Base-by-base conservation (phyloP, 148 eudicot genomes). In the Vaccinium macrocarpon region DNA sequence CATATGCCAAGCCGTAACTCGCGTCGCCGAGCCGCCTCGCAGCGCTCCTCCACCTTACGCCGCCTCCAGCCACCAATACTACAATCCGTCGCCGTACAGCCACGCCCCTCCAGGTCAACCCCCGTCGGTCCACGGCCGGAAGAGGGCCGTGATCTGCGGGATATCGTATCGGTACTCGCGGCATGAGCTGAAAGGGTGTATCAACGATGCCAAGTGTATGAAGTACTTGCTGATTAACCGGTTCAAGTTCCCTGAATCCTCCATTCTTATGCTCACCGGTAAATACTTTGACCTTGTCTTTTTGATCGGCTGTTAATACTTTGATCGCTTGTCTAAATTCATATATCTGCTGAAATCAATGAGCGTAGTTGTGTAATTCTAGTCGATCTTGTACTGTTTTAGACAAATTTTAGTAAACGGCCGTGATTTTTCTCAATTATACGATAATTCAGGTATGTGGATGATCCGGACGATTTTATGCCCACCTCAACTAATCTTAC, bases 191-290 rank as follows among this genome's bases (percentile, higher is more conserved):
- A 84, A 80, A 79, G 91, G 91, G 5, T 90, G 90, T 35, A 66
- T 86, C 52, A 90, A 88, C 61, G 89, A 86, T 75, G 89, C 89
- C 27, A 86, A 81, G 49, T 86, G 89, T 32, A 83, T 86, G 84
- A 84, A 84, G 81, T 76, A 49, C 64, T 35, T 88, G 87, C 70
- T 88, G 74, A 18, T 78, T 52, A 82, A 88, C 70, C 72, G 57
- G 35, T 91, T 90, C 79, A 84, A 88, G 74, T 91, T 93, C 35
- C 90, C 93, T 0, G 91, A 86, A 29, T 79, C 89, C 4, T 88
- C 90, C 32, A 88, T 88, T 81, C 75, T 88, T 83, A 88, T 88
- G 91, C 88, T 90, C 23, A 90, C 91, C 49, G 91, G 91, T 90
- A 86, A 75, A 8, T 79, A 4, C 4, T 23, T 56, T 50, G 11